Base-by-base conservation (phyloP, 805 yeast genomes). In the Blastobotrys parvus region DNA sequence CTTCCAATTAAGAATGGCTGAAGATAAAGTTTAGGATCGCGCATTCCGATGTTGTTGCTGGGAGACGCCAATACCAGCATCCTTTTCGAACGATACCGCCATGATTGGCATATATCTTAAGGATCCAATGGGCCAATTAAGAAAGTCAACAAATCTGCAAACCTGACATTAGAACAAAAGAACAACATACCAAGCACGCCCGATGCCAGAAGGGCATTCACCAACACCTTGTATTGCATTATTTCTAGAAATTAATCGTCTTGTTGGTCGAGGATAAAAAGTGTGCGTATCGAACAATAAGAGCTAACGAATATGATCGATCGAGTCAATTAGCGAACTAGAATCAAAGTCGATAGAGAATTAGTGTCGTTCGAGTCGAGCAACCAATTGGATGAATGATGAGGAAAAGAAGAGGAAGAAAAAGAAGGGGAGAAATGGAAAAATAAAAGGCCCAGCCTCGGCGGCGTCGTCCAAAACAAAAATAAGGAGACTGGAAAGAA, bases 141-240 rank as follows among this genome's bases (percentile, higher is more conserved):
- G n/a, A n/a, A n/a, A n/a, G n/a, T n/a, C n/a, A n/a, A n/a, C n/a
- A n/a, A n/a, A n/a, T n/a, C n/a, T n/a, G n/a, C n/a, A n/a, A n/a
- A n/a, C n/a, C n/a, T n/a, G n/a, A n/a, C n/a, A n/a, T n/a, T n/a
- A n/a, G n/a, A n/a, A n/a, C n/a, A n/a, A n/a, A n/a, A n/a, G n/a
- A n/a, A n/a, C 11, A 25, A 42, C 45, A 36, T 42, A 42, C 45
- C 45, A 37, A 17, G 17, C 22, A 27, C 39, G n/a, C 38, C 33
- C 22, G 41, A 29, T 21, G 41, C 45, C 4, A 30, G 30, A 6
- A 36, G 27, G 15, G 39, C 39, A 22, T 15, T n/a, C 20, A 22
- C 10, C 39, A 36, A 36, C n/a, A 20, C 10, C 19, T 36, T 36
- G 31, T 22, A 25, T 22, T 36, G 39, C 39, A 36, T 36, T 18